phyloP scores from a whole-genome alignment of 1,284 basidiomycete genomes.

The Xerocomus amazonicus region DNA sequence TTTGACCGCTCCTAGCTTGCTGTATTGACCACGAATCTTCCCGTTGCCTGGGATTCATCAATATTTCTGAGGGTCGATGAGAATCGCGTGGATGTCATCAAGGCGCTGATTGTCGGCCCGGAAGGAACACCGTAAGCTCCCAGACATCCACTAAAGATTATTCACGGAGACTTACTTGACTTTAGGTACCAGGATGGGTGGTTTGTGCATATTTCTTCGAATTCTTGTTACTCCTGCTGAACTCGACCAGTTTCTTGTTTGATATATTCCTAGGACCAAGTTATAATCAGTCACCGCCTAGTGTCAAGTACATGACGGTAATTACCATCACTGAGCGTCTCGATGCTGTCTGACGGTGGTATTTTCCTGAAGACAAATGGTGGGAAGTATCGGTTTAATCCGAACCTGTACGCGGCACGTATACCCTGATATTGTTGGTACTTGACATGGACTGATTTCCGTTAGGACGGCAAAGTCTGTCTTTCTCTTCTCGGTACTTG shows the following conservation, averaged over 20 bases:
- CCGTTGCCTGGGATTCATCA: slow-evolving; percentile 86
- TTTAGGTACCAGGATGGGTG: slow-evolving; percentile 79
- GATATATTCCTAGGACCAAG: slow-evolving; percentile 86
- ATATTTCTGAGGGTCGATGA: slow-evolving; percentile 87
- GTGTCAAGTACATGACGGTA: slow-evolving; percentile 88
- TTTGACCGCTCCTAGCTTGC: slow-evolving; percentile 57
- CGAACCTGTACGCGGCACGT: slow-evolving; percentile 83
- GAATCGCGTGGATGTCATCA: slow-evolving; percentile 85
- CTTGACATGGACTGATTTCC: background rate
- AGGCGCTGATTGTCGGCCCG: slow-evolving; percentile 85
- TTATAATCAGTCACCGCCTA: slow-evolving; percentile 79
- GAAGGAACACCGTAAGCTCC: slow-evolving; percentile 83
- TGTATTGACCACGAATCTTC: slow-evolving; percentile 84
- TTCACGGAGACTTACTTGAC: background rate
- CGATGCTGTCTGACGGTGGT: slow-evolving; percentile 5
- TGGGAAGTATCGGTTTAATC: slow-evolving; percentile 86
- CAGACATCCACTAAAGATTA: slow-evolving; percentile 3
- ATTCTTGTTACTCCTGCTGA: slow-evolving; percentile 13
- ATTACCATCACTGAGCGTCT: slow-evolving; percentile 8
- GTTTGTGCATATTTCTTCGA: slow-evolving; percentile 38
- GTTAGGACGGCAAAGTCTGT: slow-evolving; percentile 86
- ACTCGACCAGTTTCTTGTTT: slow-evolving; percentile 59
- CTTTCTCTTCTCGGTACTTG: slow-evolving; percentile 88
- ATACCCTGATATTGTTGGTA: background rate
- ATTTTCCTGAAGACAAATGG: slow-evolving; percentile 66